A percentile compares a stretch with the other conserved stretches of the same genome.
Evolutionary conservation across 495 filamentous ascomycete genomes (phyloP).

Genomic region (Delitschia confertaspora): DNA sequence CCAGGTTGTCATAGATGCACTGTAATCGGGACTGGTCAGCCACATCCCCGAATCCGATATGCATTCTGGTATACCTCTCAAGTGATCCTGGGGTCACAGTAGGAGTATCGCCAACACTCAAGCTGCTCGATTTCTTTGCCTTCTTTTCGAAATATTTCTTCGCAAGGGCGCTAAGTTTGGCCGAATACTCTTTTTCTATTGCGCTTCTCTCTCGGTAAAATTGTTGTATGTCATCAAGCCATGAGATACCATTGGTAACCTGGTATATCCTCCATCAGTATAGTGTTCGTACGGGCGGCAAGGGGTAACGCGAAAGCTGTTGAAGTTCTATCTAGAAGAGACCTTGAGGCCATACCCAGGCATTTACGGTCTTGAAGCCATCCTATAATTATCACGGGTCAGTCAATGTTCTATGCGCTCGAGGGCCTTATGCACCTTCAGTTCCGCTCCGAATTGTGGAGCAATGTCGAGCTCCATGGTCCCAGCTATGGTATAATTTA

Average conservation of each 20-base stretch:
- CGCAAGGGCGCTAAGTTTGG: conserved; percentile 74
- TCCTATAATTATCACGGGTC: conserved; percentile 48
- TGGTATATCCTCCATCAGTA: conserved; percentile 35
- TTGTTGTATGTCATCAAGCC: conserved; percentile 93
- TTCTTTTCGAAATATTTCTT: conserved; percentile 98
- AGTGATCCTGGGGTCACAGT: conserved; percentile 89
- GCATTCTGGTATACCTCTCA: conserved; percentile 52
- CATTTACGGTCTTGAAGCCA: conserved; percentile 87
- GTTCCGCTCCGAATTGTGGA: conserved; percentile 78
- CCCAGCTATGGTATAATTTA: neutral
- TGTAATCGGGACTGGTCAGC: conserved; percentile 17
- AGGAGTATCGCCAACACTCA: conserved; percentile 92
- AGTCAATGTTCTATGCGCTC: conserved; percentile 10
- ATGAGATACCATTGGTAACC: conserved; percentile 77
- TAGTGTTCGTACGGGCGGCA: conserved; percentile 1
- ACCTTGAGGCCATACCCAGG: conserved; percentile 57
- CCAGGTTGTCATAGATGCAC: conserved; percentile 95
- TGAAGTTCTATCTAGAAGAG: neutral
- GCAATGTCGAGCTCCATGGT: conserved; percentile 44
- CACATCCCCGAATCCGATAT: neutral
- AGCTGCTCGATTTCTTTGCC: conserved; percentile 71
- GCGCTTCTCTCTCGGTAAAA: conserved; percentile 91
- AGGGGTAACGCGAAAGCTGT: neutral
- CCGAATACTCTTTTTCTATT: conserved; percentile 94
- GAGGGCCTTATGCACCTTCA: conserved; percentile 57